Evolutionary conservation across 352 stramenopile genomes (phyloP).

Genomic region (Pythium dissimile): DNA sequence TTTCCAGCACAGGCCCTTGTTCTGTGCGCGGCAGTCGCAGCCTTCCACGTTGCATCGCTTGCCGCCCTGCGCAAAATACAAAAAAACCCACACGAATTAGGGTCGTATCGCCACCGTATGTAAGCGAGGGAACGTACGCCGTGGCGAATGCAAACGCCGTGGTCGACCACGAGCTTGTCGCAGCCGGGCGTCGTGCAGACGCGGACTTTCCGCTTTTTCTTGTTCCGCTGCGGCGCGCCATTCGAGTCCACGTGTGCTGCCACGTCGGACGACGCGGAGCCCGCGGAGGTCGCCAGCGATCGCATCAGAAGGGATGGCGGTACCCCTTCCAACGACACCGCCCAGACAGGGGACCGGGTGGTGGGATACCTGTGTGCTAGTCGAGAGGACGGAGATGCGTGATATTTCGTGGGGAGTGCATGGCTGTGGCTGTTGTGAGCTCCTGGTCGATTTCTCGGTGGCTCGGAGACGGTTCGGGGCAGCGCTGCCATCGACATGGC

Average conservation of each 20-base stretch:
- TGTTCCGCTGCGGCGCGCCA: slow-evolving; percentile 3
- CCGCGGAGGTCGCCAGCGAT: neutral
- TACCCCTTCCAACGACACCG: neutral
- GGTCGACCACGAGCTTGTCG: slow-evolving; percentile 57
- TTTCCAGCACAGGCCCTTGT: slow-evolving; percentile 55
- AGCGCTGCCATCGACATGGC: neutral
- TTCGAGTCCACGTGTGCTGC: neutral
- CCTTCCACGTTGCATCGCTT: slow-evolving; percentile 48
- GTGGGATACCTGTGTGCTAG: neutral
- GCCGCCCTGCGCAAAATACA: slow-evolving; percentile 26
- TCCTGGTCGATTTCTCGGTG: neutral
- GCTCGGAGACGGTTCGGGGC: neutral
- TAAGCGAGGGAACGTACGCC: slow-evolving; percentile 6
- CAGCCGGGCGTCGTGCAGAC: slow-evolving; percentile 44
- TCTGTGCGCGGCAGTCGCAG: slow-evolving; percentile 51
- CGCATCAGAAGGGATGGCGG: neutral
- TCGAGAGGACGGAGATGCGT: neutral
- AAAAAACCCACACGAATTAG: neutral
- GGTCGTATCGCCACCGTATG: neutral
- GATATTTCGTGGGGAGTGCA: neutral
- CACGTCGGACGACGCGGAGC: neutral
- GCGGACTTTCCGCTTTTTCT: slow-evolving; percentile 42
- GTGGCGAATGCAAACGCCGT: slow-evolving; percentile 31
- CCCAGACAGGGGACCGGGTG: neutral
- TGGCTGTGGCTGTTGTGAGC: neutral